phyloP scores from a whole-genome alignment of 169 alveolate genomes.

The Perkinsus olseni region DNA sequence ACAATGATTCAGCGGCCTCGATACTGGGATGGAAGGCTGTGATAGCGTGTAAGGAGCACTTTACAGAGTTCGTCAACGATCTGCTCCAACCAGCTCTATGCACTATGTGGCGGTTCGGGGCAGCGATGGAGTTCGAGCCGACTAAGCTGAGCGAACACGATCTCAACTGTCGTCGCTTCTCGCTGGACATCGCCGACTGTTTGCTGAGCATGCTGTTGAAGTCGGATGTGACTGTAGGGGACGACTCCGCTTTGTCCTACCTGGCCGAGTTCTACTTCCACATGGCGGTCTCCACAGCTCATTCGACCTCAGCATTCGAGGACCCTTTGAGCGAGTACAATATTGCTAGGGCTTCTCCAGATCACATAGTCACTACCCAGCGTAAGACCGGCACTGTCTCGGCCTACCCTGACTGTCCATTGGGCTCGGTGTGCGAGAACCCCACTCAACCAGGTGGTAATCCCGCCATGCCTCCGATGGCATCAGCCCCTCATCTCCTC shows the following conservation, averaged over 20 bases:
- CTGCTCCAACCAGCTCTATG: neutral
- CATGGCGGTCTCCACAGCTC: neutral
- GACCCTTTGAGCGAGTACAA: neutral
- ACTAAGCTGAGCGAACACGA: neutral
- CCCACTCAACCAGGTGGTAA: neutral
- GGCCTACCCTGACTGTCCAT: neutral
- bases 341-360: neutral
- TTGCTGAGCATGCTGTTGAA: neutral
- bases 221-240: neutral
- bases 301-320: neutral
- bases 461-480: neutral
- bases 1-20: neutral
- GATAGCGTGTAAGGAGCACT: neutral
- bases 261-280: neutral
- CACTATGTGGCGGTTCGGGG: neutral
- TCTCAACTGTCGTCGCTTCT: neutral
- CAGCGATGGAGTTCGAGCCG: neutral
- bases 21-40: neutral
- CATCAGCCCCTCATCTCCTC: neutral
- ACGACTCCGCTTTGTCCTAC: neutral
- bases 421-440: neutral
- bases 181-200: neutral
- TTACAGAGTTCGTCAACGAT: neutral
- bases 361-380: neutral
- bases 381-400: neutral